Evolutionary conservation across 148 eudicot genomes (phyloP).

Genomic region (Vaccinium darrowii): DNA sequence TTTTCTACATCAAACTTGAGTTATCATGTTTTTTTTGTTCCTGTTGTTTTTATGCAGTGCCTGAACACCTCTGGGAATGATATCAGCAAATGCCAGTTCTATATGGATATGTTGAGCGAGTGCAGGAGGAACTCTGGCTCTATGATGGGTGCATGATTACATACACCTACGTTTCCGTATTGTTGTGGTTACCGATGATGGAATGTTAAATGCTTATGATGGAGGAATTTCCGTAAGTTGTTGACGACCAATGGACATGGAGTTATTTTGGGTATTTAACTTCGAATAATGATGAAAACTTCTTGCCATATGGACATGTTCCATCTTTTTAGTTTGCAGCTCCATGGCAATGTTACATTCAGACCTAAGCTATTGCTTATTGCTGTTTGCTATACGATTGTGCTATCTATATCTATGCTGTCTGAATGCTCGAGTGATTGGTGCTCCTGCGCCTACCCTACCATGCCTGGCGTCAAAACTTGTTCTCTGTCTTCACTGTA

Average conservation of each 20-base stretch:
- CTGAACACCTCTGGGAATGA: slow-evolving; percentile 66
- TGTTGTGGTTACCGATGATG: neutral
- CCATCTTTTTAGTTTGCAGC: neutral
- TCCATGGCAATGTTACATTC: neutral
- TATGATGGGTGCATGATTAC: slow-evolving; percentile 38
- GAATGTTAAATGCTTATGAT: neutral
- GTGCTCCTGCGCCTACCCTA: neutral
- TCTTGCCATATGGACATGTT: neutral
- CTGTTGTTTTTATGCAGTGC: slow-evolving; percentile 42
- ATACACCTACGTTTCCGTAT: neutral
- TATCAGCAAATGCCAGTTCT: slow-evolving; percentile 87
- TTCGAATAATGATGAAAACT: neutral
- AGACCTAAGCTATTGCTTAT: neutral
- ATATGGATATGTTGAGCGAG: slow-evolving; percentile 84
- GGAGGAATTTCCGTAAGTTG: neutral
- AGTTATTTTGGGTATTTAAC: neutral
- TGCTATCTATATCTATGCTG: neutral
- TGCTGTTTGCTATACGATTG: neutral
- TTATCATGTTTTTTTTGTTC: neutral
- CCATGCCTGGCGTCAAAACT: neutral
- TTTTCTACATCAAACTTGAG: neutral
- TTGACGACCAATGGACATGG: neutral
- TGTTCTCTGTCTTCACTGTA: neutral
- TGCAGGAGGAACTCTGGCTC: slow-evolving; percentile 70
- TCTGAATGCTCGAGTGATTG: neutral